Evolutionary conservation across 2,329 filamentous ascomycete genomes (phyloP).

Genomic region (Thelonectria blattea): DNA sequence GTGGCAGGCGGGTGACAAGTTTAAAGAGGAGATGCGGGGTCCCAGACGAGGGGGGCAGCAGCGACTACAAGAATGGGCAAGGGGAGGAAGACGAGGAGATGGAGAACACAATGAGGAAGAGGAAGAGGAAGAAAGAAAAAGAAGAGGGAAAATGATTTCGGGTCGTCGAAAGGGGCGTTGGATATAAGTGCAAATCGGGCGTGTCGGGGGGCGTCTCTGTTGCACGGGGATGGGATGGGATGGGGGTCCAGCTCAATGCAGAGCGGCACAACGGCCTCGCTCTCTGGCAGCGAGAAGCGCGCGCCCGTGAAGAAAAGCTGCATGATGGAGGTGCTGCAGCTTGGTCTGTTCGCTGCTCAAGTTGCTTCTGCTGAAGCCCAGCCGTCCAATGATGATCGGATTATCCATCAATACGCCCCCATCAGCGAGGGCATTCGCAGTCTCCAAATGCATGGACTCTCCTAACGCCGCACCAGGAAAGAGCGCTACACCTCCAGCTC

Average conservation of each 20-base stretch:
- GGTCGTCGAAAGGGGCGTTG: constrained; percentile 31
- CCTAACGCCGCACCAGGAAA: not conserved
- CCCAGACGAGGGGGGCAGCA: constrained; percentile 1
- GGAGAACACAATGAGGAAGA: constrained; percentile 17
- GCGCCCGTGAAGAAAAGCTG: not conserved
- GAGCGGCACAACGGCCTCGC: no score
- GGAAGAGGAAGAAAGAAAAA: constrained; percentile 8
- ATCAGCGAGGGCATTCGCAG: not conserved
- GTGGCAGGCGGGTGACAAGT: constrained; percentile 2
- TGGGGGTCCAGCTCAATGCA: no score
- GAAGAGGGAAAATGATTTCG: constrained; percentile 17
- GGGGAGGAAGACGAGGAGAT: constrained; percentile 8
- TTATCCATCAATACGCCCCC: not conserved
- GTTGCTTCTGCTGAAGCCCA: no score
- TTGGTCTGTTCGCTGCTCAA: not conserved
- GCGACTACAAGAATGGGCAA: not conserved
- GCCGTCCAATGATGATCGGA: not conserved
- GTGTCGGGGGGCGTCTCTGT: constrained; percentile 10
- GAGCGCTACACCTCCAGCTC: not conserved
- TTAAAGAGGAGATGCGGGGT: constrained; percentile 9
- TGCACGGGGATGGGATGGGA: constrained; percentile 21
- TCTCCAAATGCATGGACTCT: not conserved
- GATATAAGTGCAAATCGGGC: constrained; percentile 34
- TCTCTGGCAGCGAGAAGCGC: not conserved
- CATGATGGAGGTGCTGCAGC: not conserved